Conservation (phyloP, 2,329 filamentous ascomycete genomes). For the Pseudonectria foliicola region DNA sequence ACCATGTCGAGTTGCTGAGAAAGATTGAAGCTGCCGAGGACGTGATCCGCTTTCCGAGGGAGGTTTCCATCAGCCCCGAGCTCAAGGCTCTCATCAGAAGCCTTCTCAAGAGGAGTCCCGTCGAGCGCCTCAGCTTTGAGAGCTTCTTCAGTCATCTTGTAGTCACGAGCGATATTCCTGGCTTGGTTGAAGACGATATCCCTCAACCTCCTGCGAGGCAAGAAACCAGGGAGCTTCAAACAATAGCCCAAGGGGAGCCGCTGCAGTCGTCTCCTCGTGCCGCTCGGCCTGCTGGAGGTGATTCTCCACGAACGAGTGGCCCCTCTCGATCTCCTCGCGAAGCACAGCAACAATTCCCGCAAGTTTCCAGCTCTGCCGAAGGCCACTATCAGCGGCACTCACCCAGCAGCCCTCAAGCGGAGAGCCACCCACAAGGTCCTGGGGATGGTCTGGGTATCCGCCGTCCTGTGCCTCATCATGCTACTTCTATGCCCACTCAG, state of each 20-base stretch:
- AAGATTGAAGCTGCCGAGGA: constrained; percentile 90
- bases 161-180: constrained; percentile 69
- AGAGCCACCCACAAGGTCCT: constrained; percentile 39
- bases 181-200: constrained; percentile 70
- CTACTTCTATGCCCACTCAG: constrained; percentile 42
- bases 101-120: constrained; percentile 77
- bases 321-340: constrained; percentile 36
- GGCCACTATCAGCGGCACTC: constrained; percentile 25
- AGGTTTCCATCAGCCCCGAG: constrained; percentile 62
- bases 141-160: constrained; percentile 75
- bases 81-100: constrained; percentile 75
- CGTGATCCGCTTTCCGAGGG: constrained; percentile 72
- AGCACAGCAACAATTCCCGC: constrained; percentile 33
- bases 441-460: constrained; percentile 47
- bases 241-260: constrained; percentile 25
- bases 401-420: constrained; percentile 24
- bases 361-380: constrained; percentile 36
- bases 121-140: constrained; percentile 78
- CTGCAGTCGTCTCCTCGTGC: constrained; percentile 20
- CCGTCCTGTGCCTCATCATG: constrained; percentile 38
- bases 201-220: constrained; percentile 31
- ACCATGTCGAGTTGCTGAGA: constrained; percentile 87
- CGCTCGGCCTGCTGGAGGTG: constrained; percentile 33
- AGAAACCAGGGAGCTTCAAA: constrained; percentile 32
- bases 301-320: constrained; percentile 26